These are phyloP conservation scores for Talaromyces pinophilus DNA, from an alignment of 2,329 filamentous ascomycete genomes.

Conservation along the genomic window DNA sequence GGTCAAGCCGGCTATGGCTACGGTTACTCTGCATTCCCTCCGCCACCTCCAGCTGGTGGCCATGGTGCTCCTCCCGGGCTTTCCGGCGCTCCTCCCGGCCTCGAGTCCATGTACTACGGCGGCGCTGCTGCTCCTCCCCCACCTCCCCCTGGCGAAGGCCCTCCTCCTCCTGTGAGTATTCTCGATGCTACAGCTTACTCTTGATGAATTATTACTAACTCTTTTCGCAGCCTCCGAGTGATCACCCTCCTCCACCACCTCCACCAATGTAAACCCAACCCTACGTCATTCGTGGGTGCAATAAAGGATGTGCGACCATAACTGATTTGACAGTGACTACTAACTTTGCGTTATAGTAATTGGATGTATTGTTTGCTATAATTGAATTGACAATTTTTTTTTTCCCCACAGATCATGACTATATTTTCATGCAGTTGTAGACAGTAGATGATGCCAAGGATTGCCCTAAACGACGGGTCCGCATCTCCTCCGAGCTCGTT, in stretches of 20 bases:
- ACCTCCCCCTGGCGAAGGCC: conserved; percentile 45
- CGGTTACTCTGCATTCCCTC: conserved; percentile 51
- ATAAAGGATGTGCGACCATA: not conserved
- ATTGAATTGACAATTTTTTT: not conserved
- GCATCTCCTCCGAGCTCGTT: not conserved
- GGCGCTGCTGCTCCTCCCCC: conserved; percentile 42
- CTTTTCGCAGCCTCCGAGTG: conserved; percentile 49
- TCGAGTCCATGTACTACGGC: conserved; percentile 43
- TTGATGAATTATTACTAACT: conserved; percentile 26
- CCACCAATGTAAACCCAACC: conserved; percentile 44
- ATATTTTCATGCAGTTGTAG: not conserved
- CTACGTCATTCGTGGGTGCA: conserved; percentile 1
- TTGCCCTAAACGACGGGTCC: not conserved
- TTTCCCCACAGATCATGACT: not conserved
- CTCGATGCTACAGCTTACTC: conserved; percentile 1
- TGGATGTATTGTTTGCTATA: conserved; percentile 2
- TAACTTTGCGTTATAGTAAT: conserved; percentile 17
- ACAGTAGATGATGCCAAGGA: not conserved
- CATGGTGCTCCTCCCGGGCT: conserved; percentile 56
- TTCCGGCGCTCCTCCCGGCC: conserved; percentile 46
- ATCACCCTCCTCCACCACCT: conserved; percentile 64
- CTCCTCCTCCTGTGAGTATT: conserved; percentile 44
- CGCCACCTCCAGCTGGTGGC: conserved; percentile 44
- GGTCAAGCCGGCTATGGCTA: conserved; percentile 59
- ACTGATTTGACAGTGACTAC: conserved; percentile 18